phyloP scores from a whole-genome alignment of 2,329 filamentous ascomycete species.

The Didymella keratinophila region DNA sequence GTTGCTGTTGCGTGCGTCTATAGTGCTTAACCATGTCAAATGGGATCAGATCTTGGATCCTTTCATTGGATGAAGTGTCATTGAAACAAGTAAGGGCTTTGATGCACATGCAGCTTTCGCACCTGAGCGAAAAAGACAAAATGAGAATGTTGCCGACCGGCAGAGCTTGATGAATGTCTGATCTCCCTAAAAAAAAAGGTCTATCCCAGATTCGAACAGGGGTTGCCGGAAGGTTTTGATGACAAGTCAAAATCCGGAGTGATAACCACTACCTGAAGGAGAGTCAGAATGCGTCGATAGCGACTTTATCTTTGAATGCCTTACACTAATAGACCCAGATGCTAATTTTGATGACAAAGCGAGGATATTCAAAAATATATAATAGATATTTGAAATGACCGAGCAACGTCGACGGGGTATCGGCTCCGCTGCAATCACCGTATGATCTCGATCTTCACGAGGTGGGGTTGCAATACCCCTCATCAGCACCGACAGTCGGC shows the following conservation, averaged over 20 bases:
- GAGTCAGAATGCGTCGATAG: neutral
- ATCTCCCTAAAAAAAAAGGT: conserved; percentile 23
- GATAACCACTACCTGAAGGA: conserved; percentile 34
- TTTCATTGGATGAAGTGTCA: too few species aligned
- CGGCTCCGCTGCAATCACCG: neutral
- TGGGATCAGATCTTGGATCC: neutral
- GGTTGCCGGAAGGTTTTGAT: conserved; percentile 35
- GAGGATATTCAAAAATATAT: too few species aligned
- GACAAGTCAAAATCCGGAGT: conserved; percentile 36
- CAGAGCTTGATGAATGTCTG: neutral
- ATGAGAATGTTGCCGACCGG: neutral
- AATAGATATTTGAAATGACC: too few species aligned
- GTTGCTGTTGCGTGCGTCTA: neutral
- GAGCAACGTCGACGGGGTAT: too few species aligned
- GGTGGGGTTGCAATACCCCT: neutral
- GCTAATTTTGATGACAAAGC: conserved; percentile 6
- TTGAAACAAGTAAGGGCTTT: too few species aligned
- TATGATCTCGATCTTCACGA: neutral
- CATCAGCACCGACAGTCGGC: neutral
- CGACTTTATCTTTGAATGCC: neutral
- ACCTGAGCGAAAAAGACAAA: neutral
- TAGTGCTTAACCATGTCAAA: neutral
- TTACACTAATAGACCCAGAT: conserved; percentile 10
- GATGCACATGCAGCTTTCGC: neutral
- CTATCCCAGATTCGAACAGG: conserved; percentile 41